A percentile compares a stretch with the other conserved stretches of the same genome.
Conservation (phyloP, 371 early-diverging fungal genomes). For the Amoeboaphelidium protococcarum region DNA sequence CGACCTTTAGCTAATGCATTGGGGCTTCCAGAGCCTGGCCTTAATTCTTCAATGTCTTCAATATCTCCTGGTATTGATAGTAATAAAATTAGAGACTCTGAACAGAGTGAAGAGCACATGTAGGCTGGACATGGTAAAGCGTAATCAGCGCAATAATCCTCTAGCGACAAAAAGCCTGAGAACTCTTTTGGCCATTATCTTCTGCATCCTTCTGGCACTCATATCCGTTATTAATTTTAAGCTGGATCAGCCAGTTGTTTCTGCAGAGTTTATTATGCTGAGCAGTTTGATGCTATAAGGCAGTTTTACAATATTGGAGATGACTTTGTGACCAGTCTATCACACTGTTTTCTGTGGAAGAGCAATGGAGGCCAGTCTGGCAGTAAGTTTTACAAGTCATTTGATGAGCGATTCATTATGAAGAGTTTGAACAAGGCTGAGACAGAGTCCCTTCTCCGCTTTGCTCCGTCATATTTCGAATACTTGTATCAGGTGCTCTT, state of each 20-base stretch:
- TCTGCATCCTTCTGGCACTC: no score
- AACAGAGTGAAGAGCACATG: no score
- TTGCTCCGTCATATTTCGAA: constrained; percentile 38
- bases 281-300: constrained; percentile 70
- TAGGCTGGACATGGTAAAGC: no score
- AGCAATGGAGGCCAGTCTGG: constrained; percentile 74
- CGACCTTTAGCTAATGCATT: no score
- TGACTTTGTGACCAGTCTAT: constrained; percentile 51
- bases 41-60: no score
- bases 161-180: no score
- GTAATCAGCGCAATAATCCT: no score
- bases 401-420: constrained; percentile 65
- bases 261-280: constrained; percentile 72
- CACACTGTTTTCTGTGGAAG: constrained; percentile 54
- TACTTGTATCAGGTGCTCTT: neutral
- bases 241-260: constrained; percentile 39
- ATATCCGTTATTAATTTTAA: no score
- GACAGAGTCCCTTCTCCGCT: constrained; percentile 62
- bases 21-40: no score
- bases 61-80: no score
- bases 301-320: constrained; percentile 52
- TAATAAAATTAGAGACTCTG: no score
- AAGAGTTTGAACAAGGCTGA: constrained; percentile 27
- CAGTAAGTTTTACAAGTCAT: constrained; percentile 62
- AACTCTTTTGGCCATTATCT: no score